Conservation (phyloP, 1,284 basidiomycete genomes). For the Tranzscheliella williamsii region DNA sequence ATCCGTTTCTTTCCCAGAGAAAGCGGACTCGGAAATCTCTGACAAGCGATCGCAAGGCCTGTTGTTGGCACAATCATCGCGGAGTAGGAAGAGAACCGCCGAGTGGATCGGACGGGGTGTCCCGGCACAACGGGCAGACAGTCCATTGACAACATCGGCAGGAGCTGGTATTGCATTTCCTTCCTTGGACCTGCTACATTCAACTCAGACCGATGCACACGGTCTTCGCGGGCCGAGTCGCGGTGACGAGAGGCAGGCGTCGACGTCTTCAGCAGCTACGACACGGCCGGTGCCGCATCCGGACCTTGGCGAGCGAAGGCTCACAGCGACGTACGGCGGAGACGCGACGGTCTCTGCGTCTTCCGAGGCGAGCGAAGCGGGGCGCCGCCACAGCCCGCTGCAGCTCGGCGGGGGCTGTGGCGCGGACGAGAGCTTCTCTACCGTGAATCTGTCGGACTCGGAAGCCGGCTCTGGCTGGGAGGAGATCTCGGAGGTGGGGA, state of each 20-base stretch:
- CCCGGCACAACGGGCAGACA: background rate
- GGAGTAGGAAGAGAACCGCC: conserved; percentile 11
- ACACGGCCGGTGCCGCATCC: conserved; percentile 8
- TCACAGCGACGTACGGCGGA: background rate
- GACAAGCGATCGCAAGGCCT: background rate
- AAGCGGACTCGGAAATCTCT: too few species aligned
- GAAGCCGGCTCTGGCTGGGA: conserved; percentile 37
- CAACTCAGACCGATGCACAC: conserved; percentile 4
- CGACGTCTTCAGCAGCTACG: conserved; percentile 25
- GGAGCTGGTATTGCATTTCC: conserved; percentile 26
- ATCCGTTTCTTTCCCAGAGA: background rate
- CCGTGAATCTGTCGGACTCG: conserved; percentile 25
- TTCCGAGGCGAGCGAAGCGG: background rate
- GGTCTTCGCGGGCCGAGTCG: conserved; percentile 12
- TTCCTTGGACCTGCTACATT: conserved; percentile 21
- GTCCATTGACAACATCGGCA: background rate
- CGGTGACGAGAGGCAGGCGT: conserved; percentile 16
- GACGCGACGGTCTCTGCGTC: background rate
- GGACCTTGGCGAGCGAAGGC: background rate
- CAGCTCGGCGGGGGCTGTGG: too few species aligned
- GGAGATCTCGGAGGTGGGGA: conserved; percentile 42
- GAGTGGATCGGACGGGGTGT: conserved; percentile 26
- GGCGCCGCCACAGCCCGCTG: too few species aligned
- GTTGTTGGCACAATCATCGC: background rate
- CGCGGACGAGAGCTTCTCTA: conserved; percentile 30